Evolutionary conservation across 2,329 filamentous ascomycete species (phyloP).

Genomic region (Botrytis sinoallii): DNA sequence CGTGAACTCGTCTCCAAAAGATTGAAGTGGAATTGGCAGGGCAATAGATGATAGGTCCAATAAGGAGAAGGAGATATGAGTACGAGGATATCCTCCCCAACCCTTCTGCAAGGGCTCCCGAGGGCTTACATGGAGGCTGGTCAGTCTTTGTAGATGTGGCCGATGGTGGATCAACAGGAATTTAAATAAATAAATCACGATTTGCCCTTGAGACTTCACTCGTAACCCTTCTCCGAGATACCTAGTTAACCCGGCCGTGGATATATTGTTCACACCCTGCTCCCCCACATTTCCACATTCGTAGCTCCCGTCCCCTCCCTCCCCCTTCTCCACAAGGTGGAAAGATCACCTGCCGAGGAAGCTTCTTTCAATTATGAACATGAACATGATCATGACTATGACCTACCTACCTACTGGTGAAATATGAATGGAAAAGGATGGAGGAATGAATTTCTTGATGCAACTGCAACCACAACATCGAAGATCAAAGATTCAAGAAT

Average conservation of each 20-base stretch:
- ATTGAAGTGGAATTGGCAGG: constrained; percentile 13
- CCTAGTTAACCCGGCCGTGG: not conserved
- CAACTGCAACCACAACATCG: not conserved
- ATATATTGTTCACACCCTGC: constrained; percentile 14
- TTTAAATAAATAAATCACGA: not conserved
- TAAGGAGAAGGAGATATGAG: not conserved
- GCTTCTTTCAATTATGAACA: not conserved
- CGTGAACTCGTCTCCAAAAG: constrained; percentile 28
- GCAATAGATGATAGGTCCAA: not conserved
- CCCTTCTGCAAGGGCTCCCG: constrained; percentile 26
- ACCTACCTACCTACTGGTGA: not conserved
- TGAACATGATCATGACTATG: not conserved
- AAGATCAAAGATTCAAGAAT: not conserved
- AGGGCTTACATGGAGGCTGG: constrained; percentile 10
- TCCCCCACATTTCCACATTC: constrained; percentile 17
- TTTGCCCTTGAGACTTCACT: not conserved
- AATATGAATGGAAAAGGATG: not conserved
- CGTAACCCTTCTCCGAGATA: not conserved
- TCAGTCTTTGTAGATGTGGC: not conserved
- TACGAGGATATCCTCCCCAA: not conserved
- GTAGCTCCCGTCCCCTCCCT: not conserved
- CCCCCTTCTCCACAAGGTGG: not conserved
- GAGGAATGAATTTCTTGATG: not conserved
- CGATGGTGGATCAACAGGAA: not conserved
- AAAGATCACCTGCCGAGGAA: constrained; percentile 12